Evolutionary conservation across 768 basidiomycete genomes (phyloP).

Genomic region (Rhizopogon vinicolor): DNA sequence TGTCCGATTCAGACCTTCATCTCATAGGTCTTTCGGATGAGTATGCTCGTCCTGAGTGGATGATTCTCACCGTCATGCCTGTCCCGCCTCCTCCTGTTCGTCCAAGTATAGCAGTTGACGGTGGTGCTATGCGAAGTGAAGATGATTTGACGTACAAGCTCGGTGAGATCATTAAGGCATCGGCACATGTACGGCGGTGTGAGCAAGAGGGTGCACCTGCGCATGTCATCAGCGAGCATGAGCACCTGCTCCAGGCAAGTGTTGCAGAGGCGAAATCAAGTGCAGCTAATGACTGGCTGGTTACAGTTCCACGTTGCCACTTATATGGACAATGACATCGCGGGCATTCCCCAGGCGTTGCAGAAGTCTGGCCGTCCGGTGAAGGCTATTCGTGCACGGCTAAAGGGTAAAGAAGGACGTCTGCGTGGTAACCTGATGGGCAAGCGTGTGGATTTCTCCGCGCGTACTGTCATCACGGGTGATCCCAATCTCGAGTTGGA

Average conservation of each 20-base stretch:
- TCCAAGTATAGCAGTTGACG: constrained; percentile 96
- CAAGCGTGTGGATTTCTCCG: constrained; percentile 98
- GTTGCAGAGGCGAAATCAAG: neutral
- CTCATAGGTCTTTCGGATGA: constrained; percentile 91
- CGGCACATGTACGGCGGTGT: constrained; percentile 84
- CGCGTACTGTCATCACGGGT: constrained; percentile 98
- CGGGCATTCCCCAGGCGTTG: constrained; percentile 94
- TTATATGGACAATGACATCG: constrained; percentile 99
- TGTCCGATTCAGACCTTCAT: constrained; percentile 82
- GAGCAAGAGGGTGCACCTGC: constrained; percentile 97
- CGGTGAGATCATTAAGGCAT: constrained; percentile 94
- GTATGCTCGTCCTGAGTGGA: constrained; percentile 98
- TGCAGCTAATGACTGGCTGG: neutral
- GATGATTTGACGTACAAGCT: constrained; percentile 99
- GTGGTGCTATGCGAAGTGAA: constrained; percentile 94
- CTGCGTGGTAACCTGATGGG: constrained; percentile 98
- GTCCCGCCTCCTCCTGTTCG: constrained; percentile 98
- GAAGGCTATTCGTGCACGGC: constrained; percentile 94
- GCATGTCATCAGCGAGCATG: constrained; percentile 93
- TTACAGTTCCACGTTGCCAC: constrained; percentile 94
- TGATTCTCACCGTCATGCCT: constrained; percentile 97
- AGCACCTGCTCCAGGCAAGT: constrained; percentile 88
- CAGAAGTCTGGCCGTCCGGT: constrained; percentile 98
- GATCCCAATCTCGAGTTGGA: constrained; percentile 96
- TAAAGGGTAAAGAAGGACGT: constrained; percentile 99